Percentiles rank a stretch among this genome's conserved stretches.
Conservation (phyloP, 2,329 filamentous ascomycete genomes). For the Pestalotiopsis sp. region DNA sequence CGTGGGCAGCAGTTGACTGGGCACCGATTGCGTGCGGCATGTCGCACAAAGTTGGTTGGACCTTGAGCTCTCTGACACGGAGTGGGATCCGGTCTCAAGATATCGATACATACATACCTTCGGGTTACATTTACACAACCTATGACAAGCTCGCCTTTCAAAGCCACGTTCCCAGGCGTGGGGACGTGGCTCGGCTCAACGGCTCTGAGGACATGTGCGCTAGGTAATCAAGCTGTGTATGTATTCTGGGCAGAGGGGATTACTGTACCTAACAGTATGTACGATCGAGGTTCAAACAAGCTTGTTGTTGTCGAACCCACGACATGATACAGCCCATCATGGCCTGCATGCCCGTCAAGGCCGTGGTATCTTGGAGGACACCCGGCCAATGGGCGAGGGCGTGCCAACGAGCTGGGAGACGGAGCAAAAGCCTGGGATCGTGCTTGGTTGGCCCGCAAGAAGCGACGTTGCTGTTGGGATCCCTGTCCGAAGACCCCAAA, state of each 20-base stretch:
- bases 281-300: not conserved
- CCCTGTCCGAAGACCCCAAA: not conserved
- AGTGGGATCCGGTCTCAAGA: not conserved
- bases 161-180: not conserved
- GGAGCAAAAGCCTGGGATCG: not conserved
- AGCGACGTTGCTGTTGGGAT: slow-evolving; percentile 7
- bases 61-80: not conserved
- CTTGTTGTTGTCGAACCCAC: not conserved
- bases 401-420: slow-evolving; percentile 1
- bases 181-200: not conserved
- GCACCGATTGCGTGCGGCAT: not conserved
- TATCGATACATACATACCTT: not conserved
- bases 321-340: not conserved
- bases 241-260: not conserved
- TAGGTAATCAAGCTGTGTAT: not conserved
- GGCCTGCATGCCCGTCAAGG: not conserved
- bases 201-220: not conserved
- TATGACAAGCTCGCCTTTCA: not conserved
- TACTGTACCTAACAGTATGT: not conserved
- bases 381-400: not conserved
- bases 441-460: slow-evolving; percentile 9
- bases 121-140: not conserved
- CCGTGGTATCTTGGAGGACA: not conserved
- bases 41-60: not conserved
- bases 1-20: not conserved